phyloP scores from a whole-genome alignment of 2,329 filamentous ascomycete genomes.

The Leptographium procerum region DNA sequence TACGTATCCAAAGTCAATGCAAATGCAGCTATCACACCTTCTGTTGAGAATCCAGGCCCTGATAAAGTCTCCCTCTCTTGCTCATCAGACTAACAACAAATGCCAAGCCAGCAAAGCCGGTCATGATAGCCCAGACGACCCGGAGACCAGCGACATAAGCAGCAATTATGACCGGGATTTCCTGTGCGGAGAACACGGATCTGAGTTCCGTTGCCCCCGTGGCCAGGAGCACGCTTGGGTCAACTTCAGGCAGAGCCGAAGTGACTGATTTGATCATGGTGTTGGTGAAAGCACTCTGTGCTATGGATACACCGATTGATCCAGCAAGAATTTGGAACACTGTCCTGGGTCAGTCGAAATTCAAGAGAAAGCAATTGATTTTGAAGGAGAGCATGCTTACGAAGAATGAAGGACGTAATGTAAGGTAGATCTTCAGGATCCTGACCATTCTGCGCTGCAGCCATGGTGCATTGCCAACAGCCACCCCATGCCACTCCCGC shows the following conservation, averaged over 20 bases:
- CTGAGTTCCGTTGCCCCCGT: not conserved
- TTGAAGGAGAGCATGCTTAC: conserved; percentile 13
- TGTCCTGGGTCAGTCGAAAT: conserved; percentile 15
- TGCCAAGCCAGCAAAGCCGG: not conserved
- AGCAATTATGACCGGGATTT: not conserved
- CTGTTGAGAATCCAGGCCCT: not conserved
- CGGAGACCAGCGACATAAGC: not conserved
- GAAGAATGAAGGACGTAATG: conserved; percentile 25
- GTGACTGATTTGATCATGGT: conserved; percentile 5
- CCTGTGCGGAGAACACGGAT: not conserved
- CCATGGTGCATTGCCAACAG: conserved; percentile 27
- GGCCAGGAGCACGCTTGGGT: not conserved
- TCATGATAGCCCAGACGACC: not conserved
- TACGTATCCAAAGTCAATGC: not conserved
- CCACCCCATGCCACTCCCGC: conserved; percentile 1
- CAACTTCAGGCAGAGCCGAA: not conserved
- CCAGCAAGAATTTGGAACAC: conserved; percentile 56
- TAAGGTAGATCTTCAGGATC: conserved; percentile 23
- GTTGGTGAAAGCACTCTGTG: conserved; percentile 6
- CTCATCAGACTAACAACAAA: not conserved
- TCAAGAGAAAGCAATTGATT: conserved; percentile 16
- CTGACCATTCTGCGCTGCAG: conserved; percentile 37
- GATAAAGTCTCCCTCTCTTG: not conserved
- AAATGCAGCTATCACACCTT: not conserved
- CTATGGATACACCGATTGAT: conserved; percentile 21